Evolutionary conservation across 78 protist genomes (phyloP), one percentile per base, ranked within the genome.

Genomic region (Guillardia theta): DNA sequence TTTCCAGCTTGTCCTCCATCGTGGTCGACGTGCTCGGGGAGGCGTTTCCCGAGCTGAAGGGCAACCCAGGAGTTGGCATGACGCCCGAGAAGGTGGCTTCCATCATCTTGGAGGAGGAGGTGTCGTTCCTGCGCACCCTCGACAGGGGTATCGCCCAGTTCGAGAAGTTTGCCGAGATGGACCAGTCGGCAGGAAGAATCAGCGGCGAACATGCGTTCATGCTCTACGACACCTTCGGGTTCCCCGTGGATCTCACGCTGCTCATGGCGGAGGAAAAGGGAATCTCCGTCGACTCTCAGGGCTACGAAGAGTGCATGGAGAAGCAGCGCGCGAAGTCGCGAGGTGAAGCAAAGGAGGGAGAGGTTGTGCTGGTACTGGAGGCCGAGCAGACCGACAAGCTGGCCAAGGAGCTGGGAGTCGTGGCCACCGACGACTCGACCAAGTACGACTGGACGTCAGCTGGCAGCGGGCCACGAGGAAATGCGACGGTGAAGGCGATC

Each of bases 221-320:
- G 48, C 98, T 99, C 33, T 96, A 96, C 92, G 98, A 97, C 96
- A 94, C 99, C 36, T 97, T 95, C 95, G 99, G 99, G 93, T 99
- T 98, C 97, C 99, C 99, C 27, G 41, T 95, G 53, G 99, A 99
- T 93, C 96, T 98, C 41, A 98, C 99, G 45, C 94, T 76, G 41
- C 90, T 99, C 64, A 98, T 98, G 99, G 99, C 99, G 19, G 96
- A 96, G 41, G 99, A 99, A 97, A 54, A 46, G 39, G 97, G 97
- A 64, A 30, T 97, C 93, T 88, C 47, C 21, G 97, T 98, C 33
- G 99, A 98, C 94, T 19, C 30, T 44, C 80, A 64, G 95, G 95
- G 88, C 36, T 70, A 70, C 41, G 83, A 70, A 43, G 83, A 36
- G 83, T 12, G 36, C 36, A 70, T 70, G 83, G 45, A 70, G 83